Percentiles rank a stretch among this genome's conserved stretches.
These are phyloP conservation scores for Xylariaceae sp. DNA, from an alignment of 2,329 filamentous ascomycete genomes.

Conservation along the genomic window DNA sequence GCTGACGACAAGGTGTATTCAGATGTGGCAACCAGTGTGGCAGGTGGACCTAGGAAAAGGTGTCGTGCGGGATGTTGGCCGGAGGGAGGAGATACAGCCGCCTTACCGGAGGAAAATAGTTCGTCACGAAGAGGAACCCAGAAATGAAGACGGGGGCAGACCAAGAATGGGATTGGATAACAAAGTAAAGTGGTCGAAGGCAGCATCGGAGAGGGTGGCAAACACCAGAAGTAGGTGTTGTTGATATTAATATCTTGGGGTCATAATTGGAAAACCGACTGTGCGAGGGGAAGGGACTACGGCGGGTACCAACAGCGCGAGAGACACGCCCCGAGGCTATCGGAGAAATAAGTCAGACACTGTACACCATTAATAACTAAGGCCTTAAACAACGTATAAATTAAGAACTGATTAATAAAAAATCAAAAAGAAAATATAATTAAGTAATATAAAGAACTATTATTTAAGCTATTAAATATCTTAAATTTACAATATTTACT, in stretches of 20 bases:
- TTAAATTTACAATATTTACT: too few relatives aligned
- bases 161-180: neutral
- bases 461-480: too few relatives aligned
- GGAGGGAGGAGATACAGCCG: neutral
- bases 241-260: neutral
- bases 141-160: neutral
- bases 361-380: too few relatives aligned
- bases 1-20: neutral
- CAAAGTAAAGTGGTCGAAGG: neutral
- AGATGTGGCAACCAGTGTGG: neutral
- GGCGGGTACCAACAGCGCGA: too few relatives aligned
- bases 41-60: neutral
- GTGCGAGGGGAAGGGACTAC: too few relatives aligned
- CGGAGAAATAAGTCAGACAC: too few relatives aligned
- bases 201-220: neutral
- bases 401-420: too few relatives aligned
- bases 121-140: neutral
- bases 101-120: neutral
- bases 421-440: too few relatives aligned
- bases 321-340: too few relatives aligned
- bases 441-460: too few relatives aligned
- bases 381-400: too few relatives aligned
- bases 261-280: neutral
- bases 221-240: neutral
- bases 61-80: neutral